Percentiles rank a stretch among this genome's conserved stretches.
Evolutionary conservation across 2,329 filamentous ascomycete genomes (phyloP).

Genomic region (Neophaeococcomyces mojaviensis): DNA sequence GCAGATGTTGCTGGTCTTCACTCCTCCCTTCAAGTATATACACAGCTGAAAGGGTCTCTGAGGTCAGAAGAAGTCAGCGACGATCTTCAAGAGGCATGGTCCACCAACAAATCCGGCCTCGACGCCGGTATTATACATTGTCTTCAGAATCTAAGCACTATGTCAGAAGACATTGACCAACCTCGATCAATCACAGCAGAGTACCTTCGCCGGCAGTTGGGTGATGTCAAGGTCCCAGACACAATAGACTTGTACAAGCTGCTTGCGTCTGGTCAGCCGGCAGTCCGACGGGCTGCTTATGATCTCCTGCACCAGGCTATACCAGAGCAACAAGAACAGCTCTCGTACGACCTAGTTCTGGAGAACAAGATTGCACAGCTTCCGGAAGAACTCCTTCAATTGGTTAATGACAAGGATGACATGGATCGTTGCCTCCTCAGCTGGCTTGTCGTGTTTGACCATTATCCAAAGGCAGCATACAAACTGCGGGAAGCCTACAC

Average conservation of each 20-base stretch:
- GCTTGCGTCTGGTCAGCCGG: constrained; percentile 64
- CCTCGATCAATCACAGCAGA: constrained; percentile 69
- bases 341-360: constrained; percentile 65
- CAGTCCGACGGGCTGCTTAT: constrained; percentile 75
- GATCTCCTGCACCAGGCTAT: constrained; percentile 72
- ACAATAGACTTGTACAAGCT: constrained; percentile 65
- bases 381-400: constrained; percentile 75
- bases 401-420: constrained; percentile 61
- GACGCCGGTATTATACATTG: constrained; percentile 43
- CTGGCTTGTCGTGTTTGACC: constrained; percentile 85
- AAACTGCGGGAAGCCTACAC: constrained; percentile 77
- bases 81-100: constrained; percentile 69
- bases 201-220: constrained; percentile 62
- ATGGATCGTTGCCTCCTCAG: constrained; percentile 77
- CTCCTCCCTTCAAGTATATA: constrained; percentile 64
- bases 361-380: constrained; percentile 54
- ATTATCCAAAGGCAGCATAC: constrained; percentile 69
- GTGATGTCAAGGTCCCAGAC: constrained; percentile 38
- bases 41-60: constrained; percentile 52
- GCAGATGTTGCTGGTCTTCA: constrained; percentile 58
- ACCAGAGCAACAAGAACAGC: constrained; percentile 67
- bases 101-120: constrained; percentile 50
- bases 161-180: constrained; percentile 35
- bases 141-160: constrained; percentile 54
- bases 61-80: constrained; percentile 56